Base-by-base conservation (phyloP, 1,139 yeast genomes). In the Chernovozyma aurita region DNA sequence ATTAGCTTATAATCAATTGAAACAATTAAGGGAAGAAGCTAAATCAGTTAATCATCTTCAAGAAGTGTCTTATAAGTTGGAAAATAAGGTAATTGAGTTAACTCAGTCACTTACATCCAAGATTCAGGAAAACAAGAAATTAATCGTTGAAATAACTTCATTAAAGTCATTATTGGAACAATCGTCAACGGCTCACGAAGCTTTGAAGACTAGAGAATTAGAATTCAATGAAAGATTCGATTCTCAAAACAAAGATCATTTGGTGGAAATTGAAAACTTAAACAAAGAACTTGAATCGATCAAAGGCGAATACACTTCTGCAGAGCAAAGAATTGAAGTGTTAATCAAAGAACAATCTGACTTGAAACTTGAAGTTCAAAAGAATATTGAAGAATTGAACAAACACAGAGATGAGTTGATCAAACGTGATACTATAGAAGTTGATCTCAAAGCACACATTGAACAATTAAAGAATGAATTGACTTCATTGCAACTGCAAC, bases 11-110 rank as follows among this genome's bases (percentile, higher is more conserved):
- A 67, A 68, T 37, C 82, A 82, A 56, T 76, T 86, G 49, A 65
- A 69, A 43, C 63, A 70, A 42, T 69, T 87, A 55, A 84, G 78
- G 56, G 75, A 72, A 21, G 97, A 92, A 47, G 96, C 97, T 28
- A 87, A 87, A 57, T 86, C 95, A 17, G 95, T 87, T 33, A 83
- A 81, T 55, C 95, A 84, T 54, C 75, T 86, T 68, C 80, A 86
- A 61, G 96, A 92, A 57, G 95, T 87, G 28, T 87, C 95, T 51
- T 92, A 87, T 63, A 80, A 85, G 57, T 75, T 92, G 52, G 98
- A 94, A 60, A 92, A 90, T 61, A 92, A 92, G 70, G 97, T 94
- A 18, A 88, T 92, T 46, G 95, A 90, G 59, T 76, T 94, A 46
- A 88, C 96, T 1, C 95, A 90, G 57, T 77, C 82, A 8, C 70